phyloP scores from a whole-genome alignment of 495 filamentous ascomycete species.

The Aspergillus wentii region DNA sequence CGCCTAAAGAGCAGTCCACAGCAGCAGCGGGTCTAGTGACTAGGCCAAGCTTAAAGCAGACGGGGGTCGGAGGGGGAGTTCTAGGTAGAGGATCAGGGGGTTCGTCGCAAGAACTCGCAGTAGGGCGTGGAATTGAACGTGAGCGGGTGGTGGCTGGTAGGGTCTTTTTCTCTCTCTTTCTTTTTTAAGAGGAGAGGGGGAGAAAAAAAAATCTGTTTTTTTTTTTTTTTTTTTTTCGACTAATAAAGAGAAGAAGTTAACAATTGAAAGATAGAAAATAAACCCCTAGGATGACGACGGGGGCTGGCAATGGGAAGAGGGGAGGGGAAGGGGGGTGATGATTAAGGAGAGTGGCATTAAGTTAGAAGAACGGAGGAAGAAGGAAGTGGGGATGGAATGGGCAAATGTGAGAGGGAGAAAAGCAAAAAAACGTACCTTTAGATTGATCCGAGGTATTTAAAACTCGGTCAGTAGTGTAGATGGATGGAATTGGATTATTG shows the following conservation, averaged over 20 bases:
- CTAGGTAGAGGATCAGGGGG: conserved; percentile 15
- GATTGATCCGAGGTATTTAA: too few species aligned
- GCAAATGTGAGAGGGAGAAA: neutral
- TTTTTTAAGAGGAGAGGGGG: neutral
- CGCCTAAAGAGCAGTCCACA: conserved; percentile 24
- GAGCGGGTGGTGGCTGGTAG: conserved; percentile 1
- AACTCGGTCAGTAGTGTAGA: too few species aligned
- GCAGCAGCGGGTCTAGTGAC: conserved; percentile 26
- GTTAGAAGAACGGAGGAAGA: too few species aligned
- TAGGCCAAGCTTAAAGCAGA: conserved; percentile 24
- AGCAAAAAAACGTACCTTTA: too few species aligned
- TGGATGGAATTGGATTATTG: too few species aligned
- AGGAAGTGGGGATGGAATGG: conserved; percentile 1
- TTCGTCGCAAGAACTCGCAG: conserved; percentile 21
- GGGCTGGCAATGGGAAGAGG: conserved; percentile 11
- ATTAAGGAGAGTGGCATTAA: conserved; percentile 15
- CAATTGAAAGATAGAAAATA: conserved; percentile 1
- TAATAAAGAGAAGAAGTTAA: conserved; percentile 5
- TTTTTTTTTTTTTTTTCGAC: too few species aligned
- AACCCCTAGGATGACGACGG: too few species aligned
- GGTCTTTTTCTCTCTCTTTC: neutral
- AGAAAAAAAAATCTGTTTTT: neutral
- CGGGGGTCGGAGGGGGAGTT: conserved; percentile 11
- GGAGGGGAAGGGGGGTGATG: conserved; percentile 13
- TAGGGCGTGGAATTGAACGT: conserved; percentile 11